phyloP scores from a whole-genome alignment of 2,329 filamentous ascomycete genomes.

The Cladosporium sp. region DNA sequence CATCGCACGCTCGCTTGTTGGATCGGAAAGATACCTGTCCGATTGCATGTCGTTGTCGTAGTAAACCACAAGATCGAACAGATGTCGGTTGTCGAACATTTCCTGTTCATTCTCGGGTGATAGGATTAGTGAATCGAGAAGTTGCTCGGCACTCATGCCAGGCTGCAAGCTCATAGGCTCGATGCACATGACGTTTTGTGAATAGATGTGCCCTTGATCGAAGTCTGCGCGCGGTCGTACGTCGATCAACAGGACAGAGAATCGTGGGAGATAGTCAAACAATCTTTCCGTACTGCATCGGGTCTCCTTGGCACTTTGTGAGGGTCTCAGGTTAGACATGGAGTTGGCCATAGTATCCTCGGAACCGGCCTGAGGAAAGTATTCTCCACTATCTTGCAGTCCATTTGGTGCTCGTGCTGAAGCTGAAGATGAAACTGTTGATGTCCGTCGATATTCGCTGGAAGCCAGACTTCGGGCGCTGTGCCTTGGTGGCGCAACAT shows the following conservation, averaged over 20 bases:
- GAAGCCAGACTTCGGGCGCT: conserved; percentile 61
- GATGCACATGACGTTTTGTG: conserved; percentile 79
- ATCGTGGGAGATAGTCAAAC: conserved; percentile 64
- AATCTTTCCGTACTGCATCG: conserved; percentile 68
- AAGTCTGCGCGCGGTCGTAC: conserved; percentile 75
- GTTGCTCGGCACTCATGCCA: conserved; percentile 60
- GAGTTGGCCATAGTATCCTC: conserved; percentile 24
- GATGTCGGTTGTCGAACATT: conserved; percentile 67
- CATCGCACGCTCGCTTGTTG: conserved; percentile 35
- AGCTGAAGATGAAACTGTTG: conserved; percentile 35
- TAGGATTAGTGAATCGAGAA: conserved; percentile 65
- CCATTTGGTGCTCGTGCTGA: conserved; percentile 37
- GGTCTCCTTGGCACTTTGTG: conserved; percentile 50
- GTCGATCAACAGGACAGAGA: conserved; percentile 75
- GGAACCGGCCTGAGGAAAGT: conserved; percentile 33
- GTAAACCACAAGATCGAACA: conserved; percentile 84
- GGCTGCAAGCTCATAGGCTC: conserved; percentile 75
- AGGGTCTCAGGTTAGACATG: not conserved
- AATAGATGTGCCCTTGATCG: conserved; percentile 84
- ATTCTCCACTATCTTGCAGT: conserved; percentile 33
- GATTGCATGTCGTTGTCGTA: conserved; percentile 71
- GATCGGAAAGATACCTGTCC: conserved; percentile 51
- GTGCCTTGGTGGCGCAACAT: conserved; percentile 61
- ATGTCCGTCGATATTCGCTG: conserved; percentile 48
- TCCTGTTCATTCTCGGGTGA: conserved; percentile 70